Conservation (phyloP, 495 filamentous ascomycete genomes). For the Daldinia childiae region DNA sequence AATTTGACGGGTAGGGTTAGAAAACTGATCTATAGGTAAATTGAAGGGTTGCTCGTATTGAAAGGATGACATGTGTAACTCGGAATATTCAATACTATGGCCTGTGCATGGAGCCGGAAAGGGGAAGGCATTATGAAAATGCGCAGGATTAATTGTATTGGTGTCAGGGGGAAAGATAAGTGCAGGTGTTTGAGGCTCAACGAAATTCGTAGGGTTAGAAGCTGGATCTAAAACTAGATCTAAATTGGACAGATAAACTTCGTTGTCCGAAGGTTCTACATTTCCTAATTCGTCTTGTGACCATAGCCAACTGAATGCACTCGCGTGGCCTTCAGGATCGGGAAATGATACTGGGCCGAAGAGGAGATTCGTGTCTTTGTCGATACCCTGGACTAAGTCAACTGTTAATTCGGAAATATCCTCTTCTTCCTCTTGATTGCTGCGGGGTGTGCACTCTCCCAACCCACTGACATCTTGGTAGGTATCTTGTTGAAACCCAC, state of each 20-base stretch:
- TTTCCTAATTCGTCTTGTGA: neutral
- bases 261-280: no score
- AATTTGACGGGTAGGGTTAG: neutral
- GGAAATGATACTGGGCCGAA: neutral
- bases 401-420: neutral
- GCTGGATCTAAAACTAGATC: neutral
- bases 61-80: neutral
- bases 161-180: neutral
- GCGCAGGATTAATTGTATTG: neutral
- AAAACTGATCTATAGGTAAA: neutral
- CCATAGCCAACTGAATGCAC: neutral
- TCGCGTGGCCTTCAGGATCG: neutral
- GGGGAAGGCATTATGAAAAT: neutral
- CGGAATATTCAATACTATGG: neutral
- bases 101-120: neutral
- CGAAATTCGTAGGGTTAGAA: neutral
- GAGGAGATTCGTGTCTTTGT: neutral
- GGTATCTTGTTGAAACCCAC: neutral
- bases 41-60: neutral
- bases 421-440: neutral
- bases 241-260: no score
- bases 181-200: conserved; percentile 1
- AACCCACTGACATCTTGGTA: neutral
- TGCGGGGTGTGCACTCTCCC: conserved; percentile 16
- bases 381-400: neutral